phyloP scores from a whole-genome alignment of 164 flowering plant genomes.

The Echeveria elegans region DNA sequence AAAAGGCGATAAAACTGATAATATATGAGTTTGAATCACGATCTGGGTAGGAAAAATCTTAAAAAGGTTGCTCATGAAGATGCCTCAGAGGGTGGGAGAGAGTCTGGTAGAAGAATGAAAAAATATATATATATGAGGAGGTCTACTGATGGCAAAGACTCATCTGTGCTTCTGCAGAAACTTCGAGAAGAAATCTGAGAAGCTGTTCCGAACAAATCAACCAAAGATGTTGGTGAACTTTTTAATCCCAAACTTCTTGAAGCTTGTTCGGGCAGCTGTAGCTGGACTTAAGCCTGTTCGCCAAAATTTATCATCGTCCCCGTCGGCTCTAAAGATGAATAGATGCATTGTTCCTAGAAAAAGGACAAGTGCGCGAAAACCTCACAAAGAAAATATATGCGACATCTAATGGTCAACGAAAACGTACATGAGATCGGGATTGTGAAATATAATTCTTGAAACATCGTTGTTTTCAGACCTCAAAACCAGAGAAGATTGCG shows the following conservation, averaged over 20 bases:
- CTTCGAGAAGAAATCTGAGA: slow-evolving; percentile 79
- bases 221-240: slow-evolving; percentile 36
- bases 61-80: slow-evolving; percentile 20
- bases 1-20: slow-evolving; percentile 28
- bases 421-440: slow-evolving; percentile 85
- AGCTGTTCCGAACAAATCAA: slow-evolving; percentile 55
- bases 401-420: slow-evolving; percentile 58
- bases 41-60: slow-evolving; percentile 21
- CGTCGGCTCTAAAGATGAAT: slow-evolving; percentile 46
- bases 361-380: slow-evolving; percentile 83
- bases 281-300: slow-evolving; percentile 43
- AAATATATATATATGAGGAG: slow-evolving; percentile 91
- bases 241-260: slow-evolving; percentile 79
- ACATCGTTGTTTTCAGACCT: slow-evolving; percentile 50
- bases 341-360: slow-evolving; percentile 58
- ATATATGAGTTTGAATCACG: slow-evolving; percentile 63
- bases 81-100: slow-evolving; percentile 29
- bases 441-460: slow-evolving; percentile 96
- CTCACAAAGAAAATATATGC: slow-evolving; percentile 87
- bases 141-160: slow-evolving; percentile 47
- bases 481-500: slow-evolving; percentile 69
- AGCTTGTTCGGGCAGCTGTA: slow-evolving; percentile 82
- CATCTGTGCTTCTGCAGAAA: slow-evolving; percentile 51
- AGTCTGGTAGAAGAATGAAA: slow-evolving; percentile 67
- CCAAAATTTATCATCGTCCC: slow-evolving; percentile 27